Base-by-base conservation (phyloP, 148 eudicot genomes). In the Heliosperma pusillum region DNA sequence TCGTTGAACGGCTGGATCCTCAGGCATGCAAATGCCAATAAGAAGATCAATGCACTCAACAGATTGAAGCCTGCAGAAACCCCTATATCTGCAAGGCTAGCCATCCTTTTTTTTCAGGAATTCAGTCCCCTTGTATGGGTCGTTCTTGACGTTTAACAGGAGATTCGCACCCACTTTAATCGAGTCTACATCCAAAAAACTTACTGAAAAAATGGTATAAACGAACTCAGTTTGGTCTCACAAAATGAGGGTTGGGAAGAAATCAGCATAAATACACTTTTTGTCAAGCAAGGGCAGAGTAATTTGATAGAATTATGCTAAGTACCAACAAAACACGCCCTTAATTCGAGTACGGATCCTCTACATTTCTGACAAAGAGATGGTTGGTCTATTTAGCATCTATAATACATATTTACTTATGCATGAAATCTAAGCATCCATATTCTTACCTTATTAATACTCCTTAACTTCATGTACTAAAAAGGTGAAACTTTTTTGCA, bases 1-100 rank as follows among this genome's bases (percentile, higher is more conserved):
- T 94, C 98, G 75, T 94, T 94, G 86, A 94, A 86, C 65, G 98
- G 97, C 77, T 92, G 99, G 78, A 95, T 91, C 77, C 99, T 86
- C 69, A 95, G 80, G 12, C 92, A 25, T 1, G 99, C 99, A 82
- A 92, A 95, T 40, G 90, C 97, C 72, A 95, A 65, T 21, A 95
- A 82, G 84, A 95, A 95, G 74, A 91, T 56, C n/a, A 92, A 27
- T 61, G 97, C 97, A 80, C 73, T 86, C 36, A 92, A 60, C 56
- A 92, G 78, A 83, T 92, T 95, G 62, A 92, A 79, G 53, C 83
- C 97, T 45, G 99, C 99, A 29, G 99, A 83, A 69, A 92, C 84
- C 45, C 82, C 90, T 52, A 92, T 92, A 83, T 92, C 99, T 20
- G 33, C 56, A 62, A 95, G 76, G 3, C 86, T 72, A 78, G 99